Percentiles rank a stretch among this genome's conserved stretches.
phyloP scores from a whole-genome alignment of 2,329 filamentous ascomycete genomes.

The Aspergillus quadrilineatus region DNA sequence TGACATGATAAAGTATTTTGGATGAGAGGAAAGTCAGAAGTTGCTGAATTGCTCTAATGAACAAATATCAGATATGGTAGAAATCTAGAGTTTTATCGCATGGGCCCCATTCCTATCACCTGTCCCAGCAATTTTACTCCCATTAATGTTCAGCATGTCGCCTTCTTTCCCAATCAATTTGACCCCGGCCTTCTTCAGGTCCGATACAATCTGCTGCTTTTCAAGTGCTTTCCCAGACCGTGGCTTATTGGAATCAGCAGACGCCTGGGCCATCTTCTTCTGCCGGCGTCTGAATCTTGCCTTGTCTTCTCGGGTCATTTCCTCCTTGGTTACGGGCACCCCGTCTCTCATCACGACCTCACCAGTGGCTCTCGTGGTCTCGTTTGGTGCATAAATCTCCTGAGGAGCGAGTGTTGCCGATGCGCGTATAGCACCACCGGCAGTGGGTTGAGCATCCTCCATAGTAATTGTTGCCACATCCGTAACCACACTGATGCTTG shows the following conservation, averaged over 20 bases:
- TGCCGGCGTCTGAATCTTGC: conserved; percentile 70
- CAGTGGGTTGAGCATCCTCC: conserved; percentile 90
- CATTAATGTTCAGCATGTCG: conserved; percentile 78
- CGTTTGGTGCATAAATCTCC: conserved; percentile 84
- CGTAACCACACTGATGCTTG: conserved; percentile 80
- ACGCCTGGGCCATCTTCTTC: conserved; percentile 75
- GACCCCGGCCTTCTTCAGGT: conserved; percentile 80
- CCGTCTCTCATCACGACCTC: conserved; percentile 79
- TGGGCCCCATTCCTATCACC: conserved; percentile 28
- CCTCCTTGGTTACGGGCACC: conserved; percentile 73
- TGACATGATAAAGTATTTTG: too few relatives aligned
- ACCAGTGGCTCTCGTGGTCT: conserved; percentile 59
- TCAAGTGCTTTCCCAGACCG: conserved; percentile 46
- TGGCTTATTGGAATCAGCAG: conserved; percentile 49
- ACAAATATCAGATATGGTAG: too few relatives aligned
- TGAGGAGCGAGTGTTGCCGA: conserved; percentile 82
- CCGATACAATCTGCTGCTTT: conserved; percentile 59
- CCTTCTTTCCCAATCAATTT: conserved; percentile 91
- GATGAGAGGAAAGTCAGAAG: too few relatives aligned
- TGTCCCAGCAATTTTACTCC: conserved; percentile 64
- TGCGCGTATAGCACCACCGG: conserved; percentile 61
- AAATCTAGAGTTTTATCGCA: conserved; percentile 37
- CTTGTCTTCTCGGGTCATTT: conserved; percentile 88
- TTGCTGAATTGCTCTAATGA: too few relatives aligned
- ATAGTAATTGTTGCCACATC: conserved; percentile 90